Evolutionary conservation across 2,329 filamentous ascomycete species (phyloP).

Genomic region (Calcarisporium arbuscula): DNA sequence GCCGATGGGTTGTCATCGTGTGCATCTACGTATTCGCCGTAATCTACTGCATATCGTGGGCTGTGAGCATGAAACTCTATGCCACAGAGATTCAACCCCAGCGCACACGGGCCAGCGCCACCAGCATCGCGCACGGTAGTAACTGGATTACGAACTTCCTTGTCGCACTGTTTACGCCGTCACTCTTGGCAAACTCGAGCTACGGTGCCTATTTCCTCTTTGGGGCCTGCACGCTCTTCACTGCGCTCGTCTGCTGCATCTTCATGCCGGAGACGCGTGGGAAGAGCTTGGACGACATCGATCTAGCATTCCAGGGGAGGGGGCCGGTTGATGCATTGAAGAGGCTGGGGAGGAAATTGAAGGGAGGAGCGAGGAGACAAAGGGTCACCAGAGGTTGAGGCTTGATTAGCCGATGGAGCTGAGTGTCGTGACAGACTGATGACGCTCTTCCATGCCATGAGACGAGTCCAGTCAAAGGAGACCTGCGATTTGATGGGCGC

Average conservation of each 20-base stretch:
- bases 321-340: too few relatives aligned
- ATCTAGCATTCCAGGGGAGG: too few relatives aligned
- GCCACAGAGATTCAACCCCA: too few relatives aligned
- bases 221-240: slow-evolving; percentile 30
- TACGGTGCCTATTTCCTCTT: slow-evolving; percentile 42
- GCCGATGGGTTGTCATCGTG: slow-evolving; percentile 44
- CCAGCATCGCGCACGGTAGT: slow-evolving; percentile 44
- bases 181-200: slow-evolving; percentile 29
- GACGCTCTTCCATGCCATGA: too few relatives aligned
- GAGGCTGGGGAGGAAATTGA: too few relatives aligned
- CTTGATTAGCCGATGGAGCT: too few relatives aligned
- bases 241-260: slow-evolving; percentile 27
- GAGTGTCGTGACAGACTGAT: too few relatives aligned
- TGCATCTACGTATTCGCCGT: slow-evolving; percentile 44
- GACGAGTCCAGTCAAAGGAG: too few relatives aligned
- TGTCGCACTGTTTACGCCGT: slow-evolving; percentile 37
- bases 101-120: slow-evolving; percentile 50
- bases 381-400: too few relatives aligned
- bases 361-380: too few relatives aligned
- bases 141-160: slow-evolving; percentile 46
- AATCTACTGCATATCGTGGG: slow-evolving; percentile 43
- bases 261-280: slow-evolving; percentile 39
- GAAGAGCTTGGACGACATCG: slow-evolving; percentile 34
- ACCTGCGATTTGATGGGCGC: too few relatives aligned
- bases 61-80: too few relatives aligned